Conservation (phyloP, 305 asterid species). For the Rubia peregrina region DNA sequence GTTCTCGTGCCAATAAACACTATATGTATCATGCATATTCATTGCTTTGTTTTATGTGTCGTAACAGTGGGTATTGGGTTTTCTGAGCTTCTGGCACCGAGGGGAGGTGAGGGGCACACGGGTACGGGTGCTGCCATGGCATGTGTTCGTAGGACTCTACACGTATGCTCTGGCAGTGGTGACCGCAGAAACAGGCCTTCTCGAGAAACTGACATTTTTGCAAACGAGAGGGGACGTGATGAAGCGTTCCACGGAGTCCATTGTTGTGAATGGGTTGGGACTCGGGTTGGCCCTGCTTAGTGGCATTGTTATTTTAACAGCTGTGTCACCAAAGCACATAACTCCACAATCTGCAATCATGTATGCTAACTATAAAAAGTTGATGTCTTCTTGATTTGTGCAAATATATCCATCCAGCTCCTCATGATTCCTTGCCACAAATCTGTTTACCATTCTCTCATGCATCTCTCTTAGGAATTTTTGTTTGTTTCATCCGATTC, state of each 20-base stretch:
- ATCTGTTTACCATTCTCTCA: no score
- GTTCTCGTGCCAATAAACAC: neutral
- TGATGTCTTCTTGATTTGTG: conserved; percentile 22
- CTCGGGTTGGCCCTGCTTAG: conserved; percentile 59
- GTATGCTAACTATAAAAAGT: conserved; percentile 28
- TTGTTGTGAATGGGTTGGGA: conserved; percentile 70
- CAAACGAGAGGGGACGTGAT: conserved; percentile 48
- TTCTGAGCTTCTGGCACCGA: conserved; percentile 72
- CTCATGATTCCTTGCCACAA: no score
- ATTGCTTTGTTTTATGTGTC: neutral
- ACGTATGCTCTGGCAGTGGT: conserved; percentile 70
- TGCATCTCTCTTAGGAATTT: neutral
- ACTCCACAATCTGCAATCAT: conserved; percentile 22
- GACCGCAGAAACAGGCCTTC: conserved; percentile 84
- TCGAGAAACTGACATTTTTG: conserved; percentile 69
- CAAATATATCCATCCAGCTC: neutral
- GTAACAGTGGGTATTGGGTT: conserved; percentile 68
- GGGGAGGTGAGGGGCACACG: conserved; percentile 60
- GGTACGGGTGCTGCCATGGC: conserved; percentile 69
- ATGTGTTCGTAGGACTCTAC: conserved; percentile 66
- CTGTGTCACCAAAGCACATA: conserved; percentile 46
- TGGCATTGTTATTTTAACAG: conserved; percentile 57
- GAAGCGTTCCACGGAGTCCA: conserved; percentile 51
- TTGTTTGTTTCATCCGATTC: no score
- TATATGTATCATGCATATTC: no score